Base-by-base conservation (phyloP, 805 yeast species). In the Saccharomycopsis schoenii region DNA sequence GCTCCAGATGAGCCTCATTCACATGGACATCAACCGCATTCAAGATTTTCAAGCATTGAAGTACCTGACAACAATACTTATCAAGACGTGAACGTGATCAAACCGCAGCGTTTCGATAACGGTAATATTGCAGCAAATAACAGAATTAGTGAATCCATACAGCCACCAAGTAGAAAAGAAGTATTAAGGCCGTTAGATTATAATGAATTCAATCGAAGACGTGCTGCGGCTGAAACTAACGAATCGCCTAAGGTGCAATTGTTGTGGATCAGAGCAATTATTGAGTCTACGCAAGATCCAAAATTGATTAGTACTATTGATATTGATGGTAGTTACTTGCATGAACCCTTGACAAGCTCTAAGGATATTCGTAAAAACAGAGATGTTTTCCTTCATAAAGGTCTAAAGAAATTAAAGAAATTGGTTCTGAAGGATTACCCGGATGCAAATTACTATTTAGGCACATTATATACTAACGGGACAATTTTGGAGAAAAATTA, bases 391-490 rank as follows among this genome's bases (percentile, higher is more conserved):
- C 69, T 79, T 9, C 73, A 75, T 43, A 83, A 84, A 55, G 83
- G 89, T 1, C 74, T 82, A 55, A 84, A 84, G 67, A 80, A 84
- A 11, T 71, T 85, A 62, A 84, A 83, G 62, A 82, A 81, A 67
- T 72, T 87, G 15, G 77, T 80, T 5, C 72, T 76, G 21, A 77
- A 79, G n/a, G 73, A 76, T 60, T 75, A 80, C 39, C 78, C 85
- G 9, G 83, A 80, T 40, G 84, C 91, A 1, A 72, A 82, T 66
- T 82, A 80, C 64, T 78, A 80, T 59, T 70, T 85, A 62, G 94
- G 86, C 2, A 80, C 86, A 41, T 73, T 85, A 41, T 87, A 83
- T 62, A 75, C 78, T 19, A 81, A 81, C 56, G 74, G 74, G 14
- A 71, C 76, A 59, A 77, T 83, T 10, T 73, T 83, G 15, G 82